Evolutionary conservation across 202 grass and related monocot genomes (phyloP), one percentile per base, ranked within the genome.

Genomic region (Setaria viridis): DNA sequence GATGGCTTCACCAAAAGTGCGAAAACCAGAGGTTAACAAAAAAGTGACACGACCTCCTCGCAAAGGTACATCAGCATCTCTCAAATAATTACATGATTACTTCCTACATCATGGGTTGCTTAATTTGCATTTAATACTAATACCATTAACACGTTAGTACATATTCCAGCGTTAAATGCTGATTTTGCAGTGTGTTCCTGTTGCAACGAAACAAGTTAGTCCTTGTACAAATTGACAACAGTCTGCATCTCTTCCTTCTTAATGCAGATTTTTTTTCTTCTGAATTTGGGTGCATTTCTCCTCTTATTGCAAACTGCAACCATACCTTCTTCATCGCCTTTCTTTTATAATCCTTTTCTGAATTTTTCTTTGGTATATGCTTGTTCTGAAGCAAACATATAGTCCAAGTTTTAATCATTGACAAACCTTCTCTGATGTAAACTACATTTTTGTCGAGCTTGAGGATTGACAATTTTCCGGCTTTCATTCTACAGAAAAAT

Each of bases 41-140:
- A 79, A 83, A 62, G 76, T 80, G 63, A 83, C 32, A 16, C 32
- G 11, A 71, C 25, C 21, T 79, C 20, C 17, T 72, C 25, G 15
- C 33, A 93, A 92, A 89, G 89, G 84, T 83, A 88, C 53, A 51
- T 67, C 25, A 15, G 67, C 79, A 63, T 39, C 50, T 75, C 49
- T 14, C 0, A 29, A 53, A 64, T 55, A 48, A 41, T 80, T 1
- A 51, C 21, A 82, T 60, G 9, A 87, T 66, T 59, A 8, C 29
- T 57, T n/a, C 39, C 13, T n/a, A 58, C 12, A 62, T 82, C 30
- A 72, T 16, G 15, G 47, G 19, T 42, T 66, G 46, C 11, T 34
- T 68, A n/a, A 70, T 76, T 29, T 54, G 41, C 29, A 59, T 11
- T 13, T 29, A 50, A 19, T 4, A 19, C 1, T 13, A 67, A 8